phyloP scores from a whole-genome alignment of 2,329 filamentous ascomycete genomes.

The Xylariaceae sp. region DNA sequence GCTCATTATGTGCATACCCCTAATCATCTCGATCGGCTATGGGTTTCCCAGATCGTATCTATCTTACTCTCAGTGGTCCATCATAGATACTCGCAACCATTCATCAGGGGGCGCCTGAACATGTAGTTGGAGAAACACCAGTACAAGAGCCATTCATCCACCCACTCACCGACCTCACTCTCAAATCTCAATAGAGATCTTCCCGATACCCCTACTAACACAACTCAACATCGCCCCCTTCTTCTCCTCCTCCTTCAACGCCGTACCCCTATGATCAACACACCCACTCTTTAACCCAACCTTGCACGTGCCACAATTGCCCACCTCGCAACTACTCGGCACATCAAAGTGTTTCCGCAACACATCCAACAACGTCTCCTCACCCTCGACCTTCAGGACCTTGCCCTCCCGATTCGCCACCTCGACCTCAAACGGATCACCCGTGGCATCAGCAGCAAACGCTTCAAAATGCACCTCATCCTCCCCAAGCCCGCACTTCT shows the following conservation, averaged over 20 bases:
- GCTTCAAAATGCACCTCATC: conserved; percentile 57
- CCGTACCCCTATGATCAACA: conserved; percentile 47
- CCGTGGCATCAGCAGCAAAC: conserved; percentile 48
- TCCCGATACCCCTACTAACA: conserved; percentile 48
- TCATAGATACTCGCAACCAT: too few species aligned
- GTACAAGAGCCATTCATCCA: neutral
- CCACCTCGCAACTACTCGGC: conserved; percentile 48
- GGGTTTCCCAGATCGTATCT: too few species aligned
- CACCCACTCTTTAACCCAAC: conserved; percentile 38
- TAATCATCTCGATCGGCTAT: too few species aligned
- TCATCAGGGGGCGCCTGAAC: too few species aligned
- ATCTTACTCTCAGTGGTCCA: too few species aligned
- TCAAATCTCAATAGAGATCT: conserved; percentile 45
- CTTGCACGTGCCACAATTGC: conserved; percentile 51
- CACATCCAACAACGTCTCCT: conserved; percentile 47
- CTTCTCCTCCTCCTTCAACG: conserved; percentile 43
- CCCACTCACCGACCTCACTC: neutral
- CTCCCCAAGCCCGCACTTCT: conserved; percentile 39
- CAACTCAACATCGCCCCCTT: conserved; percentile 43
- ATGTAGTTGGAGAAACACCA: too few species aligned
- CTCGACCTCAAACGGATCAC: conserved; percentile 56
- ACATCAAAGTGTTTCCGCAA: conserved; percentile 41
- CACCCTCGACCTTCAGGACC: conserved; percentile 41
- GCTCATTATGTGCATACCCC: too few species aligned
- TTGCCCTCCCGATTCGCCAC: conserved; percentile 39